Base-by-base conservation (phyloP, 2,329 filamentous ascomycete genomes). In the Triangularia verruculosa region DNA sequence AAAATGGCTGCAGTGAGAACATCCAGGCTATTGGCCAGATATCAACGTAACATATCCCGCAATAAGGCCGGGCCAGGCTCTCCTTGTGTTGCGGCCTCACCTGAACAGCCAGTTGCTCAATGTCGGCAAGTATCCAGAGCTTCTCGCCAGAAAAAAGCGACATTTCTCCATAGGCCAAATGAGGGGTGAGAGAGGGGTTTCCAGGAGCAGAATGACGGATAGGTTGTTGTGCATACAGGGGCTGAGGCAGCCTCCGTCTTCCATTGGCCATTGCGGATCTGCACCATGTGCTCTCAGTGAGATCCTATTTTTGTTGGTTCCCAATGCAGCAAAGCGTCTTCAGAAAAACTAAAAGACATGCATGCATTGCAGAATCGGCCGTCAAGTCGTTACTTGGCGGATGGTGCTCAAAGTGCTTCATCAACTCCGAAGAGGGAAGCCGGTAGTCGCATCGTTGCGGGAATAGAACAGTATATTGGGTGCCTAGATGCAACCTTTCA, bases 231-330 rank as follows among this genome's bases (percentile, higher is more conserved):
- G 65, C 66, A 67, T 62, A 51, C 63, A 63, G 66, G 66, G 66
- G 65, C 63, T 64, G 56, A 67, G 64, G 54, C 56, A n/a, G 28
- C 28, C 17, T 17, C 22, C 13, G 7, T 17, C 25, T 62, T 54
- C 59, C 59, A 70, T 68, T 70, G 69, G 68, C 51, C 61, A 60
- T 51, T 11, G 51, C n/a, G 7, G 4, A 25, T 32, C 68, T 66
- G 67, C 68, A 65, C 67, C 66, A 61, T 66, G 62, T 69, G 39
- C 39, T 65, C 67, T 57, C 51, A 27, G 69, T 68, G 62, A 69
- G 68, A 70, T 70, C 67, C 68, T 69, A 70, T 69, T 70, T 70
- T 70, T 64, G 68, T 69, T 62, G 61, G 63, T 24, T 64, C 52
- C 51, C 27, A 27, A 56, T 59, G 43, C 58, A 39, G 58, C 47